Evolutionary conservation across 1,139 yeast species (phyloP), one percentile per base, ranked within the genome.

Genomic region (Pichia sp.): DNA sequence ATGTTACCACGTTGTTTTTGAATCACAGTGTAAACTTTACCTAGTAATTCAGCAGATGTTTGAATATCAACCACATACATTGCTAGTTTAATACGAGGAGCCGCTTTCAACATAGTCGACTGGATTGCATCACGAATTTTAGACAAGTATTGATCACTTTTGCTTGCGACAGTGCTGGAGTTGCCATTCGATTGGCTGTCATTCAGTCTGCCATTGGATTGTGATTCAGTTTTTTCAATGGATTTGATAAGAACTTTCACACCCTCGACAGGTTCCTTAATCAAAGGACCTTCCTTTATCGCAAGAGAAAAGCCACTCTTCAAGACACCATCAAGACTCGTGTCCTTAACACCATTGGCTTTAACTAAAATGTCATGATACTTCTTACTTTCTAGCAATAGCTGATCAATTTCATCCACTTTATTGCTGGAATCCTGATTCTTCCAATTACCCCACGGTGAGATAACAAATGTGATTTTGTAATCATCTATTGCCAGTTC

Each of bases 41-140:
- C 99, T 51, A 95, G 75, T 0, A 91, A 97, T 62, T 95, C 99
- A 0, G 96, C 83, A 1, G 96, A 81, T 0, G 99, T 95, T 71
- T 95, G 99, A 60, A 95, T 90, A 61, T 92, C 97, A 74, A 97
- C 92, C 1, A 89, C 78, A 67, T 93, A 95, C 83, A 87, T 89
- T 3, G 99, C 99, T 64, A 95, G 78, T 79, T 87, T 84, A 52
- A 95, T 72, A 57, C 99, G 78, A 8, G 98, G 96, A 0, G 97
- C 86, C 83, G 92, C 87, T 54, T 81, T 83, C 43, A 87, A 69
- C 64, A 92, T 80, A 1, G 84, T 81, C 46, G 78, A 75, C 64
- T 87, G 89, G 51, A 95, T 85, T 8, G 82, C 72, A 60, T 88
- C 95, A 63, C 92, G 82, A 0, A 91, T 82, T 2, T 81, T 77